phyloP scores from a whole-genome alignment of 2,329 filamentous ascomycete genomes.

The Paracoccidioides brasiliensis region DNA sequence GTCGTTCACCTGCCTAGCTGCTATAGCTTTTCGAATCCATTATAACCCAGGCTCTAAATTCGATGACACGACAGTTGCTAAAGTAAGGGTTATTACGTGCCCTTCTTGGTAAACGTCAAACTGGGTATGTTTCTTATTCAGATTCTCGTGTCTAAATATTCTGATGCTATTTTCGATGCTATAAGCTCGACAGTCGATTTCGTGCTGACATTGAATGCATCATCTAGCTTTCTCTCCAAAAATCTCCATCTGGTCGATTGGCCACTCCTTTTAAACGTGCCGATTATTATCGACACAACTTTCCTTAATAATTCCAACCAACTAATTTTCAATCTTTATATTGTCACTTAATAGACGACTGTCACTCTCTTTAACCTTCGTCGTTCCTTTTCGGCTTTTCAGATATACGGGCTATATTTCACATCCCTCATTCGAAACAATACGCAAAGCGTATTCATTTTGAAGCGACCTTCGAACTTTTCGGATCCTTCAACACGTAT shows the following conservation, averaged over 20 bases:
- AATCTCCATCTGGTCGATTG: constrained; percentile 19
- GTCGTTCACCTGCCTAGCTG: constrained; percentile 29
- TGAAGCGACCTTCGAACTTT: constrained; percentile 7
- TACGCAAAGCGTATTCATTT: constrained; percentile 16
- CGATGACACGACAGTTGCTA: constrained; percentile 34
- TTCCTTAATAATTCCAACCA: constrained; percentile 36
- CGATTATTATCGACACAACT: constrained; percentile 31
- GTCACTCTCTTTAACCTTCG: constrained; percentile 37
- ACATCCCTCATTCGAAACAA: constrained; percentile 33
- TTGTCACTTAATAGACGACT: constrained; percentile 33
- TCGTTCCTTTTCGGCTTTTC: constrained; percentile 24
- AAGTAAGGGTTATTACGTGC: constrained; percentile 26
- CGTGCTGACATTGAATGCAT: constrained; percentile 3
- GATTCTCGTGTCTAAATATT: constrained; percentile 18
- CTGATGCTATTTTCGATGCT: neutral
- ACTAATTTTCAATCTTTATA: constrained; percentile 46
- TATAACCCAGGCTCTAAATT: constrained; percentile 27
- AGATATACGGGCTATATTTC: constrained; percentile 19
- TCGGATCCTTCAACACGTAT: constrained; percentile 11
- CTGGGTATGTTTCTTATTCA: constrained; percentile 24
- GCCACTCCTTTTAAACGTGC: constrained; percentile 19
- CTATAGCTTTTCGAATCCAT: constrained; percentile 23
- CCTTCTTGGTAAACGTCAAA: constrained; percentile 20
- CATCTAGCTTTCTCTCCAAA: constrained; percentile 23
- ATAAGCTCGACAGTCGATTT: neutral